Base-by-base conservation (phyloP, 148 eudicot genomes). In the Gaultheria prostrata region DNA sequence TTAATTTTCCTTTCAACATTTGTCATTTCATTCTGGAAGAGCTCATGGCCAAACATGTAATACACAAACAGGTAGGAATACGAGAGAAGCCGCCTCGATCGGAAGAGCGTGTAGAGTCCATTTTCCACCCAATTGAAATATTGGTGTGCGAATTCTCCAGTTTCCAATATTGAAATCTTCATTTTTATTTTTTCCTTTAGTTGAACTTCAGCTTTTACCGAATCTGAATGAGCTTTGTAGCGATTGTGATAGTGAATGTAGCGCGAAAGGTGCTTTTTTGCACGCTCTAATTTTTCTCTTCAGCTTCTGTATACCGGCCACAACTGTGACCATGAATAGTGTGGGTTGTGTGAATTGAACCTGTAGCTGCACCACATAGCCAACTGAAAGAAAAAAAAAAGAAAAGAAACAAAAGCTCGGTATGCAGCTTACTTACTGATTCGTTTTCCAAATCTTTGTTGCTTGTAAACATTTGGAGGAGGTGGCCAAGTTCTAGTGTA, bases 311-410 rank as follows among this genome's bases (percentile, higher is more conserved):
- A 84, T 88, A 93, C 63, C 94, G 83, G 45, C 95, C 94, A 84
- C 98, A 94, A 75, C 90, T 93, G 79, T 94, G 98, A 77, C 87
- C 86, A 11, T 74, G 79, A 87, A 90, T 91, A 13, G 70, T 9
- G 12, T 78, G 0, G 92, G 91, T 90, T 6, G 93, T 87, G 83
- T 94, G 95, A 1, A 53, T 50, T 71, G 72, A 70, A 61, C 97
- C 92, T 3, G 94, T 93, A 45, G 93, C 92, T 78, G 84, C 91
- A 78, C 91, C 95, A 91, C 98, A 94, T 63, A 91, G 78, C 95
- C 95, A 94, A 85, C 98, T 92, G 81, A 85, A 89, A 57, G 2
- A n/a, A 57, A 80, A 48, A n/a, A 57, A 21, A n/a, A n/a, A n/a
- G n/a, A 11, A 11, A 51, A 14, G 59, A 76, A 49, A 71, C 39